Evolutionary conservation across 441 rosid genomes (phyloP), one percentile per base, ranked within the genome.

Genomic region (Macaranga tanarius): DNA sequence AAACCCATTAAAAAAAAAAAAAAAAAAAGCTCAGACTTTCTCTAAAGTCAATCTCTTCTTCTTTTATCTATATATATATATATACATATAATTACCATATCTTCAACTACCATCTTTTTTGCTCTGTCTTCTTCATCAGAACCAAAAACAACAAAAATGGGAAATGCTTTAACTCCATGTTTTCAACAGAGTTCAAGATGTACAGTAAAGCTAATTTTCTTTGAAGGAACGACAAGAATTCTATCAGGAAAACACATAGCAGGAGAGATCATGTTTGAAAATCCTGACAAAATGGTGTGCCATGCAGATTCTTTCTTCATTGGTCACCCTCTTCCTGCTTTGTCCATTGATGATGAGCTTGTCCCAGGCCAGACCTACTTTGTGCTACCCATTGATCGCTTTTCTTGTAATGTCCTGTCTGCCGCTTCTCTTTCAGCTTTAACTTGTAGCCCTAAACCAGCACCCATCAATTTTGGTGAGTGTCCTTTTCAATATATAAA

Each of bases 191-290:
- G 59, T 40, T 67, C 75, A 48, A 73, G 60, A 5, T 69, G 79
- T 22, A 73, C 62, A 0, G 75, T 84, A 40, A 92, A 79, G 73
- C 85, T 92, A 0, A 76, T 92, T 67, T 90, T 84, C 75, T 90
- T 79, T 54, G 82, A 82, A 22, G 96, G 96, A 74, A 66, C 82
- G 0, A 89, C 89, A 7, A 84, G 79, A 75, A 67, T 82, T 61
- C 62, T 90, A 38, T 54, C 74, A 10, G 92, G 83, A 50, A 65
- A 79, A 42, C 93, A 86, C 75, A 72, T 88, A 5, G 98, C 98
- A 26, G 98, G 98, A 34, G 95, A 90, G 76, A 79, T 93, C 84
- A 93, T 93, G 98, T 92, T 90, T 28, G 88, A 90, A 79, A 84
- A 82, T 69, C 97, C 97, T 0, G 95, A 92, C 75, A 86, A 71